These are phyloP conservation scores for Parvularia atlantis DNA, from an alignment of 78 protist species.

Conservation along the genomic window DNA sequence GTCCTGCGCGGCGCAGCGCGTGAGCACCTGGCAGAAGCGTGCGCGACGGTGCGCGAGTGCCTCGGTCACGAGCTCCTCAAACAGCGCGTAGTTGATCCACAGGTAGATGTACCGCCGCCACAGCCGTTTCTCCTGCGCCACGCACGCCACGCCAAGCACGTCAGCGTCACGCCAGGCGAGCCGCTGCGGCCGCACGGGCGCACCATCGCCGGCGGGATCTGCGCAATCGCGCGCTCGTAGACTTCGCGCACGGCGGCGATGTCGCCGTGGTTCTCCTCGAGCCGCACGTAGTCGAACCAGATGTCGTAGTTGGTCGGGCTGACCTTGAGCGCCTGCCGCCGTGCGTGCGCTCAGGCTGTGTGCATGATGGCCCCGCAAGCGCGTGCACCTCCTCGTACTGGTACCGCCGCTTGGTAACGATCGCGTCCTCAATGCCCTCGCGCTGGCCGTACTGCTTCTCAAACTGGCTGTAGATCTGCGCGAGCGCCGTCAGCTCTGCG, in stretches of 20 bases:
- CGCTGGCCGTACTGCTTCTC: slow-evolving; percentile 83
- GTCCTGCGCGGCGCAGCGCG: slow-evolving; percentile 39
- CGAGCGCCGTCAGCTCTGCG: slow-evolving; percentile 17
- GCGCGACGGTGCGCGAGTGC: slow-evolving; percentile 1
- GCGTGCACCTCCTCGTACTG: slow-evolving; percentile 72
- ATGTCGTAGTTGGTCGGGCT: slow-evolving; percentile 79
- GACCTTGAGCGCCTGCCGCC: slow-evolving; percentile 15
- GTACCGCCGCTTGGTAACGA: slow-evolving; percentile 62
- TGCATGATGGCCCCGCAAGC: not conserved
- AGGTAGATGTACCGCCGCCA: slow-evolving; percentile 93
- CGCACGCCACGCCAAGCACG: too few species aligned
- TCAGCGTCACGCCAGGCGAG: too few species aligned
- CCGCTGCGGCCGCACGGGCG: not conserved
- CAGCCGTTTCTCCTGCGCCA: slow-evolving; percentile 21
- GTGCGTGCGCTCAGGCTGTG: not conserved
- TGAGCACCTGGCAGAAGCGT: not conserved
- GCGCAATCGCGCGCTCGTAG: slow-evolving; percentile 92
- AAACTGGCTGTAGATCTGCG: slow-evolving; percentile 18
- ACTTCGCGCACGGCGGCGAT: slow-evolving; percentile 58
- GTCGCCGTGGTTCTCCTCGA: slow-evolving; percentile 80
- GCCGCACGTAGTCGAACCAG: slow-evolving; percentile 92
- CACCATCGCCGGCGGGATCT: slow-evolving; percentile 78
- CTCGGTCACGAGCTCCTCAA: slow-evolving; percentile 78
- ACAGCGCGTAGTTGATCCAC: slow-evolving; percentile 92
- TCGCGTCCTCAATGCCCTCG: slow-evolving; percentile 77